phyloP scores from a whole-genome alignment of 495 filamentous ascomycete genomes.

The Penicillium longicatenatum region DNA sequence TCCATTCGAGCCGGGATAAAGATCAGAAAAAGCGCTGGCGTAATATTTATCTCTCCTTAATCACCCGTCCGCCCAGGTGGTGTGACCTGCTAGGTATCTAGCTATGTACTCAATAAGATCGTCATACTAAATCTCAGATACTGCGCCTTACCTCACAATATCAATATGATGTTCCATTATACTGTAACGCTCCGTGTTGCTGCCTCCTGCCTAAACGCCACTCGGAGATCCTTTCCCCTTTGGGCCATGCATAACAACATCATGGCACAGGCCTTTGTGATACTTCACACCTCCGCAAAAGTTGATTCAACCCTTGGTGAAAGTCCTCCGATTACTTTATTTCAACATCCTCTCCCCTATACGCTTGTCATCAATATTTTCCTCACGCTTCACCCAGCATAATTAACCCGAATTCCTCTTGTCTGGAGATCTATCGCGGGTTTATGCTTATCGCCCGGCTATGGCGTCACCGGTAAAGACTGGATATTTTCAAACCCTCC shows the following conservation, averaged over 20 bases:
- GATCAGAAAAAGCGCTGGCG: too few species aligned
- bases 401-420: background rate
- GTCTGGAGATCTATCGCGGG: too few species aligned
- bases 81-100: too few species aligned
- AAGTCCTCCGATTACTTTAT: too few species aligned
- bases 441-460: background rate
- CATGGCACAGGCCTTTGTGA: background rate
- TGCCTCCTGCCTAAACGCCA: background rate
- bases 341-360: background rate
- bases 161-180: too few species aligned
- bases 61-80: too few species aligned
- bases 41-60: too few species aligned
- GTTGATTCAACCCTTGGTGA: background rate
- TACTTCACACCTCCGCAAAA: background rate
- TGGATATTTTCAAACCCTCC: constrained; percentile 27
- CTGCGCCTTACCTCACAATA: too few species aligned
- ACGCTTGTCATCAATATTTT: background rate
- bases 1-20: too few species aligned
- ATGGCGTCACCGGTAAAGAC: constrained; percentile 9
- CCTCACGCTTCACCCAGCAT: background rate
- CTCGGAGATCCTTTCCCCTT: background rate
- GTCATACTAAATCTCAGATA: too few species aligned
- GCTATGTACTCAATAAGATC: too few species aligned
- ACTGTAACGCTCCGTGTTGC: too few species aligned
- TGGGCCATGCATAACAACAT: background rate